Evolutionary conservation across 2,329 filamentous ascomycete species (phyloP), one percentile per base, ranked within the genome.

Genomic region (Orbilia oligospora): DNA sequence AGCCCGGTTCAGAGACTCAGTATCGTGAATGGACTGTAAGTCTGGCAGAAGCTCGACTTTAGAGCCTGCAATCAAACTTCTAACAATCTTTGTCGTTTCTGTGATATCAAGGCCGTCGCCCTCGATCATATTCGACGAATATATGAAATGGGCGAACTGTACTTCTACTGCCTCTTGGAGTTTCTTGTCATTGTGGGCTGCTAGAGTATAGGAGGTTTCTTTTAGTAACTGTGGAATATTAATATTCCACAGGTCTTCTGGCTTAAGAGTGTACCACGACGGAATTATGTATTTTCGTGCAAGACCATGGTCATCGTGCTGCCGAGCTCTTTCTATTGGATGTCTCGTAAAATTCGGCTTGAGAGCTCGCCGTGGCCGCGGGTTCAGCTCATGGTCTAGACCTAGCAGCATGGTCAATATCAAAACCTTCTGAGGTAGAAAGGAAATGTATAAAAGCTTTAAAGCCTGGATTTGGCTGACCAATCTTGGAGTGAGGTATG

Each of bases 91-190:
- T 5, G 4, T 24, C 1, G 71, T 75, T 8, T 61, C 71, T 10
- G 44, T 27, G 24, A 53, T 9, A 3, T 61, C 38, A 0, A 63
- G 44, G 14, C 71, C 71, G 9, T 41, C 71, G 5, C 12, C 0
- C 22, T 75, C 71, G 20, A 75, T 68, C 12, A 41, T 27, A 46
- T 75, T 75, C n/a, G 63, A 75, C 5, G 51, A 61, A 27, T 44
- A 75, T 9, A 75, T 68, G 20, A 61, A 75, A 10, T 55, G 41
- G 8, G 63, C 51, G 20, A 68, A 68, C n/a, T 53, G 6, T 5
- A 48, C 18, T 38, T 75, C 71, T 12, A 75, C 53, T 12, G 8
- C 20, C 12, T 51, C 44, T 12, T 55, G 27, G 5, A 33, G 14
- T 1, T 12, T n/a, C 24, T 49, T 33, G 24, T 49, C 33, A 14